These are phyloP conservation scores for Paraleonurus japonicus DNA, from an alignment of 257 asterid genomes.

Conservation along the genomic window DNA sequence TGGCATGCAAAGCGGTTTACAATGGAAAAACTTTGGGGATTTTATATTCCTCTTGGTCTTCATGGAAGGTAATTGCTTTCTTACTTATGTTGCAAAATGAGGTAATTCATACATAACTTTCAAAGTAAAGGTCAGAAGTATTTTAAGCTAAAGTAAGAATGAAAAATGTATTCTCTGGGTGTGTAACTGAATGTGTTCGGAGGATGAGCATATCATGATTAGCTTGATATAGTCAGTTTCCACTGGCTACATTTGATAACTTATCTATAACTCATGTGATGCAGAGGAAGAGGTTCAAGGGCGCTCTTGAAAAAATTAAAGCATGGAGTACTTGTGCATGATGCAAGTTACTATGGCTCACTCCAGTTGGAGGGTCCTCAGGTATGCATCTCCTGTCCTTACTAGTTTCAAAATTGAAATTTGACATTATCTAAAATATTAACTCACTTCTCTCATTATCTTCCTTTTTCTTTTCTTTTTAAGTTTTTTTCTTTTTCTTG, in stretches of 20 bases:
- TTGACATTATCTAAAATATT: background rate
- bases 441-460: background rate
- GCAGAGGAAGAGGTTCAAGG: conserved; percentile 89
- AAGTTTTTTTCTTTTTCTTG: too few relatives aligned
- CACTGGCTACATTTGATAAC: background rate
- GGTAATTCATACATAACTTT: background rate
- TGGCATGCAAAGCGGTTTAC: conserved; percentile 94
- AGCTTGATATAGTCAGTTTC: background rate
- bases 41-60: conserved; percentile 72
- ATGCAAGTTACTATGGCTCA: conserved; percentile 68
- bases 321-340: conserved; percentile 72
- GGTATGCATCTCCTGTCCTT: conserved; percentile 48
- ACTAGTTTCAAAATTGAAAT: background rate
- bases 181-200: background rate
- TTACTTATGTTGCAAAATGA: background rate
- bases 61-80: conserved; percentile 63
- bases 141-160: background rate
- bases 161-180: background rate
- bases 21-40: conserved; percentile 83
- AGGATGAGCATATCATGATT: background rate
- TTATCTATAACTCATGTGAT: conserved; percentile 22
- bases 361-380: conserved; percentile 82
- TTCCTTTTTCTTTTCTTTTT: background rate
- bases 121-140: background rate
- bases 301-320: conserved; percentile 68